phyloP scores from a whole-genome alignment of 139 green algal genomes.

The Desmodesmus armatus region DNA sequence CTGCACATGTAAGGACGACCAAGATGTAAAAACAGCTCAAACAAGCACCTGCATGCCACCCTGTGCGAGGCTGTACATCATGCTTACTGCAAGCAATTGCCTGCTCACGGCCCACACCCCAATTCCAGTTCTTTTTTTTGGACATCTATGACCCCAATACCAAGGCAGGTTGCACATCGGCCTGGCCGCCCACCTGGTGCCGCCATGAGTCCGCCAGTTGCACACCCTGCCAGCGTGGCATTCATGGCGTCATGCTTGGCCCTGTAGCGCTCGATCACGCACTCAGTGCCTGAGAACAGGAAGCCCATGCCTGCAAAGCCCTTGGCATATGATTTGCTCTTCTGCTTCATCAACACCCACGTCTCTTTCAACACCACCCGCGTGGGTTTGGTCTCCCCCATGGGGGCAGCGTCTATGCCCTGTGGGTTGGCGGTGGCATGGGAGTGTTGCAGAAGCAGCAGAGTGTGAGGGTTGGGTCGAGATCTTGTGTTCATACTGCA shows the following conservation, averaged over 20 bases:
- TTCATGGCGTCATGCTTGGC: slow-evolving; percentile 95
- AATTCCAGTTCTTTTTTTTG: too few species aligned
- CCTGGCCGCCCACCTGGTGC: slow-evolving; percentile 53
- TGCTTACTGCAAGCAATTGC: too few species aligned
- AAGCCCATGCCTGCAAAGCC: slow-evolving; percentile 92
- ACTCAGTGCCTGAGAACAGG: slow-evolving; percentile 94
- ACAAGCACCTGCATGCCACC: too few species aligned
- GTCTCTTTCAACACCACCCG: slow-evolving; percentile 65
- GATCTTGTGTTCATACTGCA: too few species aligned
- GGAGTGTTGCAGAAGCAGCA: too few species aligned
- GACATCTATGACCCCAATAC: too few species aligned
- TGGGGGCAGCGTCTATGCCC: slow-evolving; percentile 48
- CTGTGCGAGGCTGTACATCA: too few species aligned
- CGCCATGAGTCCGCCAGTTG: slow-evolving; percentile 88
- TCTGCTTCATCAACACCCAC: slow-evolving; percentile 59
- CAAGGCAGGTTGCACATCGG: not conserved
- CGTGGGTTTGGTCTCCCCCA: slow-evolving; percentile 51
- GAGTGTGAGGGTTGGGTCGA: too few species aligned
- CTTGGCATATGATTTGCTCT: slow-evolving; percentile 90
- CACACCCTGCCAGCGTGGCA: slow-evolving; percentile 89
- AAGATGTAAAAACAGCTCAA: too few species aligned
- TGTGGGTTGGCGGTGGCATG: too few species aligned
- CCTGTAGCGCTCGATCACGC: slow-evolving; percentile 92
- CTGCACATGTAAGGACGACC: too few species aligned
- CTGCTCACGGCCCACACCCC: too few species aligned